Conservation (phyloP, 106 monocot genomes). For the Iris macrosiphon region DNA sequence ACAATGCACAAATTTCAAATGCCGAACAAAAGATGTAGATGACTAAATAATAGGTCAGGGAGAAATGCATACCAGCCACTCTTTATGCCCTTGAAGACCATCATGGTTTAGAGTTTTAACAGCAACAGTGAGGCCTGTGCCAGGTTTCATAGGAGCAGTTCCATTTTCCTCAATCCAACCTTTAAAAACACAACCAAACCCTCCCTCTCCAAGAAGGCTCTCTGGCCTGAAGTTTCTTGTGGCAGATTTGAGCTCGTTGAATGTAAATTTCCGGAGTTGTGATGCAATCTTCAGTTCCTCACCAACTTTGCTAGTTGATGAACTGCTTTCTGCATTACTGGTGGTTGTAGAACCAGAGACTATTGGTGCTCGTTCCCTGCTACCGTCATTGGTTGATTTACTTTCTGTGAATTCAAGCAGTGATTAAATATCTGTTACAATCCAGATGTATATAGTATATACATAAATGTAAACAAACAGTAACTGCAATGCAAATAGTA, state of each 20-base stretch:
- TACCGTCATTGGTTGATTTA: constrained; percentile 45
- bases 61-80: constrained; percentile 55
- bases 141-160: constrained; percentile 72
- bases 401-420: constrained; percentile 31
- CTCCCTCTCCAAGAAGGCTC: constrained; percentile 68
- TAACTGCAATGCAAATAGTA: too few species aligned
- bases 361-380: constrained; percentile 30
- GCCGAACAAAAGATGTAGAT: background rate
- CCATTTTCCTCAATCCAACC: constrained; percentile 80
- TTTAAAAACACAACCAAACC: constrained; percentile 83
- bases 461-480: too few species aligned
- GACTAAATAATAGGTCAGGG: background rate
- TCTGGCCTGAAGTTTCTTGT: constrained; percentile 76
- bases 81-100: constrained; percentile 78
- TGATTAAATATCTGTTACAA: constrained; percentile 1
- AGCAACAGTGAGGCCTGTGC: constrained; percentile 70
- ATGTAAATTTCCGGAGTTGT: constrained; percentile 53
- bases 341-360: constrained; percentile 57
- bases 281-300: constrained; percentile 67
- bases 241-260: constrained; percentile 63
- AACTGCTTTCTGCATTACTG: constrained; percentile 45
- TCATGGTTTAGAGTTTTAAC: constrained; percentile 75
- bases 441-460: background rate
- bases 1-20: background rate
- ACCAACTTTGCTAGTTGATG: constrained; percentile 39